Base-by-base conservation (phyloP, 2,329 filamentous ascomycete genomes). In the Fusarium veterinarium region DNA sequence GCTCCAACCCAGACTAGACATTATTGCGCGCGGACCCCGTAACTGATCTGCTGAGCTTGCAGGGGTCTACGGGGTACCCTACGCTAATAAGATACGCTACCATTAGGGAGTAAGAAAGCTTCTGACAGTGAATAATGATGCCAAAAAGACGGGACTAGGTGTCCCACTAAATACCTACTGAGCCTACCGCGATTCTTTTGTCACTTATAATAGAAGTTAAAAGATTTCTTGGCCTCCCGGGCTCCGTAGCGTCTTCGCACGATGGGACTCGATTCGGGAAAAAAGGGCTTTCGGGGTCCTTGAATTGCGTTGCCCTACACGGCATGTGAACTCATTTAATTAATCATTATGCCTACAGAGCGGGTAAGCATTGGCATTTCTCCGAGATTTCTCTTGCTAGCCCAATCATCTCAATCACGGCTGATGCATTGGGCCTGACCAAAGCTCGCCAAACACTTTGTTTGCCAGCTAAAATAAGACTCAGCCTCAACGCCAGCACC, bases 171-270 rank as follows among this genome's bases (percentile, higher is more conserved):
- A 25, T 35, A 35, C 3, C 1, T 2, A 9, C 8, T 17, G 3
- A 17, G 8, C 17, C 8, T 35, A 9, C 16, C 33, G 8, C 3
- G 14, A 35, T 49, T 49, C 16, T 23, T 23, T 17, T 49, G 46
- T 49, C n/a, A 2, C 2, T 5, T 6, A 5, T 0, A 2, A 16
- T 14, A 17, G 0, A 23, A 19, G 16, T 14, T 33, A 49, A 8
- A 5, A 2, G 3, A 4, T 23, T 49, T 49, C 46, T 49, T 10
- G 12, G n/a, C 6, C 13, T 11, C n/a, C 11, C 11, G 6, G 30
- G n/a, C 46, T 11, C 2, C 48, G 30, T 10, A 35, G 30, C 46
- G 31, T 19, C n/a, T n/a, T 51, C 46, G 30, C 46, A 16, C n/a
- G n/a, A 51, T 51, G 30, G 16, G n/a, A 35, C 46, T 35, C 30